Base-by-base conservation (phyloP, 73 alveolate species). In the Paraurostyla sp. region DNA sequence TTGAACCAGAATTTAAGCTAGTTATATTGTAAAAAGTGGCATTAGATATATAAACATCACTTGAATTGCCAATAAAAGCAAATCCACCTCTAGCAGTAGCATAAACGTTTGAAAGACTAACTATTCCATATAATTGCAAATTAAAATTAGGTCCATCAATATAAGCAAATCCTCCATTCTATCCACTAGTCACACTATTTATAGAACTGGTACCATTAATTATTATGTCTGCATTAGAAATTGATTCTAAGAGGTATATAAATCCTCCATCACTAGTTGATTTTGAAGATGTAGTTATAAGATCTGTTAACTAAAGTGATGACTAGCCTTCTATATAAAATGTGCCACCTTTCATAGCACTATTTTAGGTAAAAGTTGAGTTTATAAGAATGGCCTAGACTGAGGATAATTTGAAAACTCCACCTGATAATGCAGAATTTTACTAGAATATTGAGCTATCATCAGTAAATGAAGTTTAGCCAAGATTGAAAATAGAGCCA, bases 1-100 rank as follows among this genome's bases (percentile, higher is more conserved):
- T 30, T 7, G 78, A 60, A 9, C 78, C 78, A 29, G 78, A 9
- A 6, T 23, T 4, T 60, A 60, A 60, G 32, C 78, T 60, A 20
- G 16, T 30, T 16, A 50, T 4, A 60, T 13, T 27, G 50, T 9
- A 9, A 29, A 23, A 45, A 9, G 9, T 60, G 22, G 50, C 4
- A 6, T 27, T 23, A 16, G 13, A 33, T 29, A 60, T 60, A 9
- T 7, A 6, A 54, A 54, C 6, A 54, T 54, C 29, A 7, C 13
- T 11, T 11, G 71, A 7, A 18, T 23, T 54, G 15, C 7, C 15
- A 7, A 54, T 54, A 23, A 15, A 11, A 6, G 29, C 29, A 54
- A 54, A 54, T 54, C 71, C 71, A 18, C 71, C 71, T 6, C 33
- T 54, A n/a, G n/a, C n/a, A n/a, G n/a, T n/a, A n/a, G n/a, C n/a